Conservation (phyloP, 2,329 filamentous ascomycete species). For the Clarireedia paspali region DNA sequence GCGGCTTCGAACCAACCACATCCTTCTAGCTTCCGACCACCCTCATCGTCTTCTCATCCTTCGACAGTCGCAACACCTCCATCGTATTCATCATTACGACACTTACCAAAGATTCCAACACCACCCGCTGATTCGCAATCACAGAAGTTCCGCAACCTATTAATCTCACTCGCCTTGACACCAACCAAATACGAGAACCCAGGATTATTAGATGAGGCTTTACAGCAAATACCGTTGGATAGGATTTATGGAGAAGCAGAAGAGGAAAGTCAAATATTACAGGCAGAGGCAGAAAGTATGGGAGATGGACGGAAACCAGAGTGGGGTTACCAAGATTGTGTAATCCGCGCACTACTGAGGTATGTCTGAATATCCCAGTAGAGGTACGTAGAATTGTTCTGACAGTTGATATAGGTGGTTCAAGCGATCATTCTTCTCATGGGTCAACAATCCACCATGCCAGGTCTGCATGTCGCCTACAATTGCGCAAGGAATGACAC, state of each 20-base stretch:
- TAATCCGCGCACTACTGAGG: slow-evolving; percentile 80
- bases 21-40: slow-evolving; percentile 34
- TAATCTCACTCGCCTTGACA: slow-evolving; percentile 78
- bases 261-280: slow-evolving; percentile 81
- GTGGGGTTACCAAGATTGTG: slow-evolving; percentile 98
- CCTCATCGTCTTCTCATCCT: slow-evolving; percentile 36
- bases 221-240: slow-evolving; percentile 79
- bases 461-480: slow-evolving; percentile 75
- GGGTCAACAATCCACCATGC: slow-evolving; percentile 93
- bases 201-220: slow-evolving; percentile 83
- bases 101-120: slow-evolving; percentile 64
- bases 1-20: neutral
- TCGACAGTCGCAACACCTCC: slow-evolving; percentile 38
- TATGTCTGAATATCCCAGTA: slow-evolving; percentile 35
- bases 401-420: slow-evolving; percentile 69
- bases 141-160: slow-evolving; percentile 70
- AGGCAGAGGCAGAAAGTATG: slow-evolving; percentile 82
- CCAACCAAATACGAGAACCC: slow-evolving; percentile 96
- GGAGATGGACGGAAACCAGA: slow-evolving; percentile 71
- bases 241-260: slow-evolving; percentile 90
- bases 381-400: slow-evolving; percentile 12
- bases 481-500: slow-evolving; percentile 72
- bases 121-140: slow-evolving; percentile 66
- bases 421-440: slow-evolving; percentile 88
- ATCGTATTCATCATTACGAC: slow-evolving; percentile 53